Percentiles rank a stretch among this genome's conserved stretches.
phyloP scores from a whole-genome alignment of 1,284 basidiomycete species.

The Cutaneotrichosporon arboriforme region DNA sequence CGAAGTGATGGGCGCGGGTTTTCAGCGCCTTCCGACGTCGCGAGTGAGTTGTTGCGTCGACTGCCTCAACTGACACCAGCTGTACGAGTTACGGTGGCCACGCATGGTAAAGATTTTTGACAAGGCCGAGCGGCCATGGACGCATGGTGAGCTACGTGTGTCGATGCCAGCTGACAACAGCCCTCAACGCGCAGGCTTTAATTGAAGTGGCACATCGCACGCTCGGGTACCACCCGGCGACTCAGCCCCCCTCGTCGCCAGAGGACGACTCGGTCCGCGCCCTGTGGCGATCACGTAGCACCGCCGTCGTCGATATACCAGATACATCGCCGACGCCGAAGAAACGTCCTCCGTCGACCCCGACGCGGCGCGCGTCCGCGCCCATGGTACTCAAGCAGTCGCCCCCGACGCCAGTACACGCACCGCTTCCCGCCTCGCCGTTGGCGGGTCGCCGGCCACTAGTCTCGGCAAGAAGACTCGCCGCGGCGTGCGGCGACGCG shows the following conservation, averaged over 20 bases:
- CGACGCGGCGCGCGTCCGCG: neutral
- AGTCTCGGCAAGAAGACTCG: neutral
- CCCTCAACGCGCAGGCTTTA: conserved; percentile 20
- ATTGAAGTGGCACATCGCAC: conserved; percentile 25
- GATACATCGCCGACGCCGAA: neutral
- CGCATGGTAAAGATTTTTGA: conserved; percentile 65
- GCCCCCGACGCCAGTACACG: neutral
- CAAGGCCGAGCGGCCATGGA: conserved; percentile 59
- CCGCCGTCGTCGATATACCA: neutral
- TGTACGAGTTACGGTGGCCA: conserved; percentile 77
- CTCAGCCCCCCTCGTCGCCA: conserved; percentile 8
- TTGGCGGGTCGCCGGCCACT: neutral
- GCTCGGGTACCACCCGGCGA: conserved; percentile 24
- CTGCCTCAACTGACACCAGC: conserved; percentile 48
- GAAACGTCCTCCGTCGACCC: neutral
- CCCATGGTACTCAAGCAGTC: neutral
- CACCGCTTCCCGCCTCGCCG: neutral
- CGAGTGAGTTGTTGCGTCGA: conserved; percentile 53
- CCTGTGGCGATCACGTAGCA: conserved; percentile 28
- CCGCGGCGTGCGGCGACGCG: neutral
- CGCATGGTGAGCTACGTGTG: conserved; percentile 47
- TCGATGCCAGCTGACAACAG: conserved; percentile 11
- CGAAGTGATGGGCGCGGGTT: conserved; percentile 74
- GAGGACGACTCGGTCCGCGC: conserved; percentile 29
- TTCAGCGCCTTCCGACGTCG: conserved; percentile 59